Percentiles rank a stretch among this genome's conserved stretches.
Conservation (phyloP, 495 filamentous ascomycete species). For the Trichoderma virens region DNA sequence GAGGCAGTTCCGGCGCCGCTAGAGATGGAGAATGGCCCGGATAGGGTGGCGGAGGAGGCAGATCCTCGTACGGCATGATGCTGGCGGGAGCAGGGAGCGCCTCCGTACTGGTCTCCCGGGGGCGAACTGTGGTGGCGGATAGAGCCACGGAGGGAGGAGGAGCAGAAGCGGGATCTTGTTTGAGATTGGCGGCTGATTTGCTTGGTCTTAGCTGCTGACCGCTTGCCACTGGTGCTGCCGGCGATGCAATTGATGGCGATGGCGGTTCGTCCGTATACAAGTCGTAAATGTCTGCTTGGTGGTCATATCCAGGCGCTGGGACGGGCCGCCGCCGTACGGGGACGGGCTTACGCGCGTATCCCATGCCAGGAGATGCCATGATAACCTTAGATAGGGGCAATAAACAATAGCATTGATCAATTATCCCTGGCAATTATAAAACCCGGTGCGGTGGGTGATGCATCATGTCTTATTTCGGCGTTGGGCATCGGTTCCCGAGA, state of each 20-base stretch:
- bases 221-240: neutral
- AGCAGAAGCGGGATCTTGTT: neutral
- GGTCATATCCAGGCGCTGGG: neutral
- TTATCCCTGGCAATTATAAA: neutral
- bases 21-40: neutral
- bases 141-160: neutral
- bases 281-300: neutral
- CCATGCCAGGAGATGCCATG: neutral
- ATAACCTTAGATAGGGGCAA: neutral
- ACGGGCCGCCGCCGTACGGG: slow-evolving; percentile 5
- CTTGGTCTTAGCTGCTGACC: neutral
- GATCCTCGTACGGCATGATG: neutral
- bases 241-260: neutral
- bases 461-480: neutral
- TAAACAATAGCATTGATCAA: neutral
- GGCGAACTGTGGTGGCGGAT: neutral
- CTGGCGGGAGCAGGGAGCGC: neutral
- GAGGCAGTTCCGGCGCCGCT: neutral
- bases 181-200: neutral
- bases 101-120: neutral
- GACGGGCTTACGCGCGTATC: neutral
- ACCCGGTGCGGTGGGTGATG: neutral
- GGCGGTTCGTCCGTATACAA: neutral
- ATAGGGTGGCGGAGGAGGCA: slow-evolving; percentile 1
- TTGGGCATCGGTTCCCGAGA: neutral